Percentiles rank a stretch among this genome's conserved stretches.
phyloP scores from a whole-genome alignment of 495 filamentous ascomycete species.

The Penicillium soppii region DNA sequence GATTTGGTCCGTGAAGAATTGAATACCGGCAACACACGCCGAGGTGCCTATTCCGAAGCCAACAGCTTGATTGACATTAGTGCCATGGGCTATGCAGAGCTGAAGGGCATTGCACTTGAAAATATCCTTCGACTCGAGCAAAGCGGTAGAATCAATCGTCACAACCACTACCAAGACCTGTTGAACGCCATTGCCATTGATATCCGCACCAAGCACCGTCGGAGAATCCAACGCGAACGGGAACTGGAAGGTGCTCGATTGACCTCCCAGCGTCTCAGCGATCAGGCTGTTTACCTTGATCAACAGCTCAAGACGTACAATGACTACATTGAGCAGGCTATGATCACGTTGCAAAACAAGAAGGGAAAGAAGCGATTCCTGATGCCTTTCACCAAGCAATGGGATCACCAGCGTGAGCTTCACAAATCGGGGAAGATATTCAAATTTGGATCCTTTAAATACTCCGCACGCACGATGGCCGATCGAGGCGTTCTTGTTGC shows the following conservation, averaged over 20 bases:
- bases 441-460: constrained; percentile 97
- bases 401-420: constrained; percentile 95
- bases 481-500: constrained; percentile 92
- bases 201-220: constrained; percentile 93
- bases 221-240: constrained; percentile 82
- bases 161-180: constrained; percentile 95
- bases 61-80: constrained; percentile 84
- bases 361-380: constrained; percentile 95
- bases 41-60: constrained; percentile 87
- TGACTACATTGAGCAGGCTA: constrained; percentile 97
- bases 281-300: constrained; percentile 90
- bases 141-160: constrained; percentile 78
- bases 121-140: constrained; percentile 89
- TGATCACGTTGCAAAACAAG: constrained; percentile 97
- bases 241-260: constrained; percentile 86
- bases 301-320: constrained; percentile 96
- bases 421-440: constrained; percentile 87
- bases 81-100: constrained; percentile 83
- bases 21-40: constrained; percentile 61
- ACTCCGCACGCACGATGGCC: constrained; percentile 80
- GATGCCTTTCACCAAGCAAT: constrained; percentile 97
- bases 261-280: constrained; percentile 80
- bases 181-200: constrained; percentile 95
- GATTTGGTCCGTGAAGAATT: constrained; percentile 82
- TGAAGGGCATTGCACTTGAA: constrained; percentile 90